Evolutionary conservation across 225 moss, liverwort and hornwort genomes (phyloP), one percentile per base, ranked within the genome.

Genomic region (Pleurozium schreberi): DNA sequence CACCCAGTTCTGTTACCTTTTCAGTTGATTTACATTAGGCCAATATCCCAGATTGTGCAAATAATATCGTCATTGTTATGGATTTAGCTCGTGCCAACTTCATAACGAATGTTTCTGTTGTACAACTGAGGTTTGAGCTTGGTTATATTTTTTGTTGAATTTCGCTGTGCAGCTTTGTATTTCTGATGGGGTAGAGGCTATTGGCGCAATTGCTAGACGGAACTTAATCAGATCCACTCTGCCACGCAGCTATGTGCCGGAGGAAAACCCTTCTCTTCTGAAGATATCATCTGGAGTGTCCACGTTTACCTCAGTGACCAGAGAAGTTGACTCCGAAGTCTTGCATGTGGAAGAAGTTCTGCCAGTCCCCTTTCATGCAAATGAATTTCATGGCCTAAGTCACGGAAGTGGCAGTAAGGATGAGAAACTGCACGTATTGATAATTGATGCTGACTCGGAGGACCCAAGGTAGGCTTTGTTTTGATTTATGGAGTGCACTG

Each of bases 381-480:
- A 81, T 62, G 66, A 74, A 57, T 60, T 53, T 64, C 43, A 68
- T 78, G 79, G 43, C 82, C 38, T 14, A 49, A 82, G 33, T 83
- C 50, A 75, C 45, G 87, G 76, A 77, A 83, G 50, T 25, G 84
- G 50, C 47, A 86, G 58, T 27, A 40, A 86, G 75, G 85, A 88
- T 70, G 85, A 90, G 23, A 94, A 94, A 88, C 81, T 96, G 52
- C 97, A 98, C 91, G 90, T 98, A 38, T 85, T 98, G 28, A 93
- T 98, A 42, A 87, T 98, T 57, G 98, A 97, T 93, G 97, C 98
- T 20, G 98, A 98, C 87, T 95, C 98, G 17, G 94, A 96, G 85
- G 96, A 98, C 89, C 94, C 96, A 83, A 97, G 98, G 98, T 96
- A 92, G 50, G 88, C 53, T n/a, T 20, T 43, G 75, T 75, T 27